phyloP scores from a whole-genome alignment of 805 yeast genomes.

The Candida nonsorbophila region DNA sequence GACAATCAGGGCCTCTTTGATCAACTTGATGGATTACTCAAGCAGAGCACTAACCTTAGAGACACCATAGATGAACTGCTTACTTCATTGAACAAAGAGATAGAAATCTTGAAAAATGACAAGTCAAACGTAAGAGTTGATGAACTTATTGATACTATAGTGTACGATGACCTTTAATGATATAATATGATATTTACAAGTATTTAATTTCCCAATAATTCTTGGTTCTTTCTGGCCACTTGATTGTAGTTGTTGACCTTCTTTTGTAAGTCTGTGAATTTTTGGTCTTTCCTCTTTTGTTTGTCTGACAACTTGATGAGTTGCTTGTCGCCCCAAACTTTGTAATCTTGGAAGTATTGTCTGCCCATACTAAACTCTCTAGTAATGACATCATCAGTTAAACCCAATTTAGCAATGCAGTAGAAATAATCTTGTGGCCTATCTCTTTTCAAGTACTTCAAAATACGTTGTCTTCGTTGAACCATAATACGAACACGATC shows the following conservation, averaged over 20 bases:
- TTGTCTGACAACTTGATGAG: constrained; percentile 46
- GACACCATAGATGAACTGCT: constrained; percentile 16
- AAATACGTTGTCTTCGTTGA: constrained; percentile 80
- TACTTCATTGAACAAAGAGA: constrained; percentile 14
- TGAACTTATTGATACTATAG: constrained; percentile 14
- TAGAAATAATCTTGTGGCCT: constrained; percentile 79
- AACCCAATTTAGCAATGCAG: constrained; percentile 82
- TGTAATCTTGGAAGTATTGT: constrained; percentile 71
- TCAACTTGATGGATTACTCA: constrained; percentile 15
- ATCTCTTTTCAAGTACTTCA: constrained; percentile 76
- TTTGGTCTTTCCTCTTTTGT: constrained; percentile 23
- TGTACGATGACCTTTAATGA: constrained; percentile 6
- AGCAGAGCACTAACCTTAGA: constrained; percentile 15
- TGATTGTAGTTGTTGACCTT: constrained; percentile 33
- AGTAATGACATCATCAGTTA: constrained; percentile 72
- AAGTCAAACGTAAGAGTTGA: constrained; percentile 16
- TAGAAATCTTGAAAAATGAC: constrained; percentile 13
- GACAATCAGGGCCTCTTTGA: constrained; percentile 27
- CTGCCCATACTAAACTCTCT: constrained; percentile 79
- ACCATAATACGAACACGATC: constrained; percentile 76
- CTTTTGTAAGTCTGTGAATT: constrained; percentile 30
- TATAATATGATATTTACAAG: too few relatives aligned
- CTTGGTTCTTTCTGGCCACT: constrained; percentile 32
- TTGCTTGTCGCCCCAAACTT: constrained; percentile 70
- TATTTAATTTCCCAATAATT: too few relatives aligned